These are phyloP conservation scores for Moringa oleifera DNA, from an alignment of 345 rosid genomes.

Conservation along the genomic window DNA sequence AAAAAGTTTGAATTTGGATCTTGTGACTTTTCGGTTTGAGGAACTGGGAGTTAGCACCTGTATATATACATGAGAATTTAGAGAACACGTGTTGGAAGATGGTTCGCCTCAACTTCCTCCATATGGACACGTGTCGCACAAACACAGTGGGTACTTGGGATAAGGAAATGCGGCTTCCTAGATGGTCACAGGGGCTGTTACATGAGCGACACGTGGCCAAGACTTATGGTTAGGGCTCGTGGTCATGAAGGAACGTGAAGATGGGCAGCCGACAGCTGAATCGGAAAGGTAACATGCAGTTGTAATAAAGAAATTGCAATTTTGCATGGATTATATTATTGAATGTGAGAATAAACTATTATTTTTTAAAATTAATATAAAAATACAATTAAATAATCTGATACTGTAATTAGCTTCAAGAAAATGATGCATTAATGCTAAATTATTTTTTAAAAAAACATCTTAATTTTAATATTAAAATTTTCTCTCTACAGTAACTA, in stretches of 20 bases:
- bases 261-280: conserved; percentile 34
- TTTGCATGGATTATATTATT: too few species aligned
- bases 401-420: too few species aligned
- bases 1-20: conserved; percentile 7
- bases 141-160: not conserved
- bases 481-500: too few species aligned
- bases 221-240: conserved; percentile 19
- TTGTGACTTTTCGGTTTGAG: not conserved
- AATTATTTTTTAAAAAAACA: too few species aligned
- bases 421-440: too few species aligned
- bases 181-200: conserved; percentile 3
- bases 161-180: conserved; percentile 17
- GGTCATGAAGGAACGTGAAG: conserved; percentile 27
- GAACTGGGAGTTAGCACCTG: not conserved
- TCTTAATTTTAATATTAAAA: too few species aligned
- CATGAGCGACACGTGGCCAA: conserved; percentile 26
- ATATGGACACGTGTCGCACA: conserved; percentile 2
- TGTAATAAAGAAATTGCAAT: too few species aligned
- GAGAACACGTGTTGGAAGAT: conserved; percentile 14
- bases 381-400: too few species aligned
- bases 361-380: too few species aligned
- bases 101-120: not conserved
- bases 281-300: too few species aligned
- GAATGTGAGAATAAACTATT: too few species aligned
- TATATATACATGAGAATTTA: not conserved